These are phyloP conservation scores for Monosporascus sp. DNA, from an alignment of 2,329 filamentous ascomycete genomes.

Conservation along the genomic window DNA sequence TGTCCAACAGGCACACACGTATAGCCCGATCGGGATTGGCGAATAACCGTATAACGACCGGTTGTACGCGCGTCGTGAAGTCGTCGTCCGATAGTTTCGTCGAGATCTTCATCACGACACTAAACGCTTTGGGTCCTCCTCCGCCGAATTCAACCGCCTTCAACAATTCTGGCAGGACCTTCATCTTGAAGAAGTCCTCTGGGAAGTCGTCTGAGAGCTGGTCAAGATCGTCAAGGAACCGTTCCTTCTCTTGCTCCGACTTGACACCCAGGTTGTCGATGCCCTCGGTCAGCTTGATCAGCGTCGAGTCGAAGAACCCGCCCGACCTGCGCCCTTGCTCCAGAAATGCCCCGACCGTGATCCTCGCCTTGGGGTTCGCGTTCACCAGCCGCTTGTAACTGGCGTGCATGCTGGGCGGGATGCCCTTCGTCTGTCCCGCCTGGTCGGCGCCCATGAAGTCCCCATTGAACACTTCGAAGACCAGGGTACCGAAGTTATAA, in stretches of 20 bases:
- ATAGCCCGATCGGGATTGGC: constrained; percentile 87
- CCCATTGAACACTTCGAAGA: constrained; percentile 91
- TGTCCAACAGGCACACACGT: constrained; percentile 85
- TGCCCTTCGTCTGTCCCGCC: constrained; percentile 76
- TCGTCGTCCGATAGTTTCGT: constrained; percentile 84
- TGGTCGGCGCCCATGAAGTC: constrained; percentile 73
- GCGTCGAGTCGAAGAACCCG: constrained; percentile 85
- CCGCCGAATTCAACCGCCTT: constrained; percentile 99
- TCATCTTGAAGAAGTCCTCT: constrained; percentile 97
- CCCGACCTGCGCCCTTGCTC: constrained; percentile 80
- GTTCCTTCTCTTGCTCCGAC: constrained; percentile 74
- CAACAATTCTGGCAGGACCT: constrained; percentile 89
- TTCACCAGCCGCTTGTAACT: constrained; percentile 88
- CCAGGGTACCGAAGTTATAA: constrained; percentile 76
- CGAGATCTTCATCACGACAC: constrained; percentile 85
- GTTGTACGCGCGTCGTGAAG: constrained; percentile 78
- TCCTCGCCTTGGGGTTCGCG: constrained; percentile 79
- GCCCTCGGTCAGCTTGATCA: constrained; percentile 89
- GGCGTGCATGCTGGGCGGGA: constrained; percentile 83
- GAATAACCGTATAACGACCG: constrained; percentile 83
- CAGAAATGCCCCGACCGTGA: constrained; percentile 80
- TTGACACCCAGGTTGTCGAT: constrained; percentile 93
- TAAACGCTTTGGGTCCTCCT: constrained; percentile 85
- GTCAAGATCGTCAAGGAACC: constrained; percentile 83
- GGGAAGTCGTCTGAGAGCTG: constrained; percentile 89